These are phyloP conservation scores for Eleusine coracana DNA, from an alignment of 176 grass and related monocot genomes.

Conservation along the genomic window DNA sequence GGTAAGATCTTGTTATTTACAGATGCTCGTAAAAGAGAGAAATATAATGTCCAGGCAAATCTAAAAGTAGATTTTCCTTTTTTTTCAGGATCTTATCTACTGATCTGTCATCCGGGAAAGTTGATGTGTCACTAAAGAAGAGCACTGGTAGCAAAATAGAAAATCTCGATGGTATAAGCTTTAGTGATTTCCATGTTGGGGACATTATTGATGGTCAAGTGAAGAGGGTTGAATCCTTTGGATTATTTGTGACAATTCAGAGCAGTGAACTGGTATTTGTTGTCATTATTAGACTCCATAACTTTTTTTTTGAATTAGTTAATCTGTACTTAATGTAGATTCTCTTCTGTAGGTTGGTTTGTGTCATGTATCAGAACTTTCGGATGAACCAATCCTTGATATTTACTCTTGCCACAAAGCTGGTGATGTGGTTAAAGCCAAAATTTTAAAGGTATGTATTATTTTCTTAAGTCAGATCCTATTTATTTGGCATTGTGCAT, in stretches of 20 bases:
- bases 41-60: not conserved
- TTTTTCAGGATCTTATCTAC: slow-evolving; percentile 66
- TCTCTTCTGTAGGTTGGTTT: slow-evolving; percentile 79
- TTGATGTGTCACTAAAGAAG: slow-evolving; percentile 81
- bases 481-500: not conserved
- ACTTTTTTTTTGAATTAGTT: slow-evolving; percentile 4
- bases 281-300: slow-evolving; percentile 11
- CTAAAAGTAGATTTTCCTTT: not conserved
- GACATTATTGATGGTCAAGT: slow-evolving; percentile 76
- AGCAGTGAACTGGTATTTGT: slow-evolving; percentile 66
- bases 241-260: slow-evolving; percentile 78
- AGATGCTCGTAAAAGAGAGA: slow-evolving; percentile 21
- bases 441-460: slow-evolving; percentile 80
- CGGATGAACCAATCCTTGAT: slow-evolving; percentile 75
- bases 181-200: slow-evolving; percentile 69
- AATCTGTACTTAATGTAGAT: slow-evolving; percentile 13
- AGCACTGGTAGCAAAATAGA: slow-evolving; percentile 42
- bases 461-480: slow-evolving; percentile 27
- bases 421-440: slow-evolving; percentile 76
- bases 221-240: slow-evolving; percentile 78
- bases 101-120: slow-evolving; percentile 65
- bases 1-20: slow-evolving; percentile 47
- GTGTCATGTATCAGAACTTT: slow-evolving; percentile 91
- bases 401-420: slow-evolving; percentile 70
- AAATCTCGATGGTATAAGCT: slow-evolving; percentile 48